Conservation (phyloP, 352 stramenopile species). For the Phytopythium vexans region DNA sequence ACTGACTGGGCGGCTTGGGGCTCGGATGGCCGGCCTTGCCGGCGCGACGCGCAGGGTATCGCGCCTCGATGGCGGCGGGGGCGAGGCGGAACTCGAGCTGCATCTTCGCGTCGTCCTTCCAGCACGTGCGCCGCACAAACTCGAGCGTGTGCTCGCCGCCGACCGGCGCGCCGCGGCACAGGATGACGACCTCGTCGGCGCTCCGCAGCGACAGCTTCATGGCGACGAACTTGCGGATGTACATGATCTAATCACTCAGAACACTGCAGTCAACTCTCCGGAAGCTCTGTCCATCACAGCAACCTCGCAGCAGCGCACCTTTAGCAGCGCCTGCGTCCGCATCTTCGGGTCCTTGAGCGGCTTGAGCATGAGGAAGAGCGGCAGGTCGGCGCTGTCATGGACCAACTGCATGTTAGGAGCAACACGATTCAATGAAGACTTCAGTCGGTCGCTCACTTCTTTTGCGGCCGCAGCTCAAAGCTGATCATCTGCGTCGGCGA, state of each 20-base stretch:
- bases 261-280: background rate
- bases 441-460: slow-evolving; percentile 20
- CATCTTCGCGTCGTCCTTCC: slow-evolving; percentile 43
- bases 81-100: slow-evolving; percentile 53
- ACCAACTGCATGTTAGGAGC: background rate
- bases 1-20: too few relatives aligned
- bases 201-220: slow-evolving; percentile 34
- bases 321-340: slow-evolving; percentile 39
- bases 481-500: slow-evolving; percentile 32
- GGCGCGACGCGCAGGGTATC: background rate
- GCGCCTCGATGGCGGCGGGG: slow-evolving; percentile 3
- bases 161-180: slow-evolving; percentile 41
- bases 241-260: slow-evolving; percentile 32
- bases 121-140: slow-evolving; percentile 62
- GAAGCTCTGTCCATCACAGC: background rate
- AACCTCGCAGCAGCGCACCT: slow-evolving; percentile 15
- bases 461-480: slow-evolving; percentile 47
- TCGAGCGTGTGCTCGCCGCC: slow-evolving; percentile 62
- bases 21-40: background rate
- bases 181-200: slow-evolving; percentile 52
- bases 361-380: slow-evolving; percentile 35
- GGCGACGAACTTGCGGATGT: slow-evolving; percentile 60
- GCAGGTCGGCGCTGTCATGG: slow-evolving; percentile 24
- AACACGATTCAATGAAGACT: background rate
- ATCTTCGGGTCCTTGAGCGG: slow-evolving; percentile 30